phyloP scores from a whole-genome alignment of 257 asterid species.

The Jacaranda copaia region DNA sequence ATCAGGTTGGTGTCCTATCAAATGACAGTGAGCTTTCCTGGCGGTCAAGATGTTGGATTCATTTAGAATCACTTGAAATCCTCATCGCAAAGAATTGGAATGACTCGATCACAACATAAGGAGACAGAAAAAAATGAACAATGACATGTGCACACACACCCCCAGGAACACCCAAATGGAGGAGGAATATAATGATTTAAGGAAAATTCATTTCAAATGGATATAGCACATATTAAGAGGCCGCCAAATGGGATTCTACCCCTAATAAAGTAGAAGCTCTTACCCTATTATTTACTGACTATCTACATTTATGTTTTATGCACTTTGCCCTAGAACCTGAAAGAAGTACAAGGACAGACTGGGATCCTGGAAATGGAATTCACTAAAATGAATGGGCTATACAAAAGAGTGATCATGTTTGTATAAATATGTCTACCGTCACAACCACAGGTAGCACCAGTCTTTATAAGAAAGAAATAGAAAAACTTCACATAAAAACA shows the following conservation, averaged over 20 bases:
- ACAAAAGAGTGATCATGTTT: neutral
- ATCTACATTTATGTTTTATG: neutral
- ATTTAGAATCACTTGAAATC: neutral
- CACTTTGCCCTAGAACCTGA: neutral
- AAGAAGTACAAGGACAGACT: constrained; percentile 7
- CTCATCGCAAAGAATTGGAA: neutral
- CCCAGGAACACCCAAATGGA: neutral
- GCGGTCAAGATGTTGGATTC: constrained; percentile 30
- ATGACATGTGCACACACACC: neutral
- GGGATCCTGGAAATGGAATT: constrained; percentile 6
- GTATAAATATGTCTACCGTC: neutral
- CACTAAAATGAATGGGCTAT: neutral
- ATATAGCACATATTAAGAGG: neutral
- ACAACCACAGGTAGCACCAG: constrained; percentile 11
- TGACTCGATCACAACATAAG: neutral
- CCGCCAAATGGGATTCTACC: constrained; percentile 2
- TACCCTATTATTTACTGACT: neutral
- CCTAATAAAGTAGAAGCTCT: neutral
- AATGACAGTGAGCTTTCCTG: constrained; percentile 80
- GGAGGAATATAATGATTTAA: constrained; percentile 17
- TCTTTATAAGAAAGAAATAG: constrained; percentile 13
- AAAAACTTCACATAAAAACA: neutral
- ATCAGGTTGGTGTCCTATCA: constrained; percentile 62
- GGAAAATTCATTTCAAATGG: neutral
- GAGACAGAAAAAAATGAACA: neutral